phyloP scores from a whole-genome alignment of 495 filamentous ascomycete species.

The Aspergillus nanangensis region DNA sequence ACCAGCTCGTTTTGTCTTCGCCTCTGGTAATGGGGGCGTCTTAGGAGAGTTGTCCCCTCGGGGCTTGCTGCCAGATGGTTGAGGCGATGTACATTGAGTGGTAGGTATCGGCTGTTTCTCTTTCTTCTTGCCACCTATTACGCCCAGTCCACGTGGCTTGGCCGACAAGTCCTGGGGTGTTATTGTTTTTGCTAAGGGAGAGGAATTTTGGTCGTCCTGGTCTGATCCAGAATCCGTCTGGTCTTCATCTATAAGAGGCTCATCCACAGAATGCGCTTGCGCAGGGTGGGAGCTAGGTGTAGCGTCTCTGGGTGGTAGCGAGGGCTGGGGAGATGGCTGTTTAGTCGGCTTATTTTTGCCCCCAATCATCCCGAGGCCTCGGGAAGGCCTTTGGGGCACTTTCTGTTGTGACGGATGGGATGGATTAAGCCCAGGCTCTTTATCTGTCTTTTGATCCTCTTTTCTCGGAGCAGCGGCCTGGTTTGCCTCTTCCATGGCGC shows the following conservation, averaged over 20 bases:
- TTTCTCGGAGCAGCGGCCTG: not conserved
- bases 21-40: slow-evolving; percentile 1
- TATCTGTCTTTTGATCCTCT: slow-evolving; percentile 1
- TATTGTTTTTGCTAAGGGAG: not conserved
- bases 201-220: not conserved
- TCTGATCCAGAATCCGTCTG: slow-evolving; percentile 10
- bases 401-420: slow-evolving; percentile 7
- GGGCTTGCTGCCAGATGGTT: not conserved
- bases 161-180: not conserved
- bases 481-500: slow-evolving; percentile 4
- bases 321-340: slow-evolving; percentile 9
- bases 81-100: not conserved
- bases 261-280: not conserved
- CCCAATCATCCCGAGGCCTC: slow-evolving; percentile 17
- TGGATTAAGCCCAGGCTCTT: not conserved
- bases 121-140: slow-evolving; percentile 16
- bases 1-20: slow-evolving; percentile 21
- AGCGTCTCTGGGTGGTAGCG: slow-evolving; percentile 1
- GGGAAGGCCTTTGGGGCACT: slow-evolving; percentile 7
- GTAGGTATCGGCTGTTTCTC: slow-evolving; percentile 3
- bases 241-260: slow-evolving; percentile 5
- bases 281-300: too few species aligned
- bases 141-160: slow-evolving; percentile 9
- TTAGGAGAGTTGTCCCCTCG: not conserved
- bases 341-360: slow-evolving; percentile 11